phyloP scores from a whole-genome alignment of 768 basidiomycete species.

The Russula vinacea region DNA sequence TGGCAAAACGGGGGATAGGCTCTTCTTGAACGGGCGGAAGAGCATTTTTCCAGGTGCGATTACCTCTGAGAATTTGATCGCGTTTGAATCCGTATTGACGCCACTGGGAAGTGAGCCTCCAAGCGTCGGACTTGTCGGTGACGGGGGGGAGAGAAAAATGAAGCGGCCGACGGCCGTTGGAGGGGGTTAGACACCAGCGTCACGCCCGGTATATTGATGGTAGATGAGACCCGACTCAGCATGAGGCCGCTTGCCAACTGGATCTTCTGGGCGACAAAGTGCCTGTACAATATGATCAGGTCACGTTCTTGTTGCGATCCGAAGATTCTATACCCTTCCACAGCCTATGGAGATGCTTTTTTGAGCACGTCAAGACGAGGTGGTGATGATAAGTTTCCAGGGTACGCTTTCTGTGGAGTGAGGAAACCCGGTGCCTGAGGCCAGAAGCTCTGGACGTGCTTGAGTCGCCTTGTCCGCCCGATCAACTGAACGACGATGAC shows the following conservation, averaged over 20 bases:
- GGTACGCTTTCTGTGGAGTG: not conserved
- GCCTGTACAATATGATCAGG: not conserved
- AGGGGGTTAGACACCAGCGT: not conserved
- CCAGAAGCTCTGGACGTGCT: too few relatives aligned
- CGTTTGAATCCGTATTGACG: not conserved
- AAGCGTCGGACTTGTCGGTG: conserved; percentile 5
- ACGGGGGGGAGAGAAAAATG: not conserved
- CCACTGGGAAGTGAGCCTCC: not conserved
- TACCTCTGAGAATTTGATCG: conserved; percentile 1
- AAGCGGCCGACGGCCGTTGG: not conserved
- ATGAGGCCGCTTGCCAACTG: conserved; percentile 13
- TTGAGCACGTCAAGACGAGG: not conserved
- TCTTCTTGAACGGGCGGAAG: not conserved
- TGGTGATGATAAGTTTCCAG: not conserved
- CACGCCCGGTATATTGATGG: not conserved
- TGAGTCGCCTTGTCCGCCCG: too few relatives aligned
- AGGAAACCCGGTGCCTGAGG: not conserved
- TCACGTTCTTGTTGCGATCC: not conserved
- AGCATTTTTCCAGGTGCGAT: not conserved
- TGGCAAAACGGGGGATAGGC: not conserved
- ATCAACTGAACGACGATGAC: too few relatives aligned
- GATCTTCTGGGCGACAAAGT: not conserved
- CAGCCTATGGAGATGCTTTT: conserved; percentile 1
- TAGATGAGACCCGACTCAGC: conserved; percentile 7
- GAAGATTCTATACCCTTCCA: conserved; percentile 13